Evolutionary conservation across 371 early-diverging fungal species (phyloP).

Genomic region (Zychaea mexicana): DNA sequence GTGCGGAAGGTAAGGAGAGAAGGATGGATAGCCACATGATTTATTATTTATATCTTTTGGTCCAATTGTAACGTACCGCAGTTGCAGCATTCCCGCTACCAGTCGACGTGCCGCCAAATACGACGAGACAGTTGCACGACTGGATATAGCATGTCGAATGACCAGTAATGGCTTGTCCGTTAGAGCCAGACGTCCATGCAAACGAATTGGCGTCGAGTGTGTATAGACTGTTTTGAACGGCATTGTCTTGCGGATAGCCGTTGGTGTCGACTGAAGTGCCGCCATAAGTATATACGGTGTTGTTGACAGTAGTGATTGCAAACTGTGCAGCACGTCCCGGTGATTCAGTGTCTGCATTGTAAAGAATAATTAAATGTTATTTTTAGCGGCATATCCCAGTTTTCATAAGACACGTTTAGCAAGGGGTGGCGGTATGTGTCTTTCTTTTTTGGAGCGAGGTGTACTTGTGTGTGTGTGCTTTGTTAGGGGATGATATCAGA

Average conservation of each 20-base stretch:
- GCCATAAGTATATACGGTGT: conserved; percentile 49
- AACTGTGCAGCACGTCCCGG: conserved; percentile 27
- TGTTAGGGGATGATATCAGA: too few relatives aligned
- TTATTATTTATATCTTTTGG: not conserved
- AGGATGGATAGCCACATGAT: not conserved
- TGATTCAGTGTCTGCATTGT: conserved; percentile 13
- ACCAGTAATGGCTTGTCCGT: conserved; percentile 43
- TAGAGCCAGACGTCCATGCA: conserved; percentile 39
- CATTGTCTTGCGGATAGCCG: conserved; percentile 27
- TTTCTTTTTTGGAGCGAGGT: conserved; percentile 1
- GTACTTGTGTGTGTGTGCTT: too few relatives aligned
- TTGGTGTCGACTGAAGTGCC: conserved; percentile 38
- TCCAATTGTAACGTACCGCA: conserved; percentile 19
- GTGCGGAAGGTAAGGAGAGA: too few relatives aligned
- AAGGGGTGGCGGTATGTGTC: too few relatives aligned
- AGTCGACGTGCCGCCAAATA: conserved; percentile 51
- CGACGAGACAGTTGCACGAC: conserved; percentile 41
- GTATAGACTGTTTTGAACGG: conserved; percentile 41
- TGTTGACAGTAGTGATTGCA: conserved; percentile 32
- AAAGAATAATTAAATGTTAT: conserved; percentile 2
- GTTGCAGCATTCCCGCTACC: conserved; percentile 42
- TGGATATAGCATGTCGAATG: conserved; percentile 48
- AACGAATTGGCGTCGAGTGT: conserved; percentile 42
- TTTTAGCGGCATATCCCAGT: not conserved
- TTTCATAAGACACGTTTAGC: not conserved